These are phyloP conservation scores for Pleurotus tuoliensis DNA, from an alignment of 768 basidiomycete genomes.

Conservation along the genomic window DNA sequence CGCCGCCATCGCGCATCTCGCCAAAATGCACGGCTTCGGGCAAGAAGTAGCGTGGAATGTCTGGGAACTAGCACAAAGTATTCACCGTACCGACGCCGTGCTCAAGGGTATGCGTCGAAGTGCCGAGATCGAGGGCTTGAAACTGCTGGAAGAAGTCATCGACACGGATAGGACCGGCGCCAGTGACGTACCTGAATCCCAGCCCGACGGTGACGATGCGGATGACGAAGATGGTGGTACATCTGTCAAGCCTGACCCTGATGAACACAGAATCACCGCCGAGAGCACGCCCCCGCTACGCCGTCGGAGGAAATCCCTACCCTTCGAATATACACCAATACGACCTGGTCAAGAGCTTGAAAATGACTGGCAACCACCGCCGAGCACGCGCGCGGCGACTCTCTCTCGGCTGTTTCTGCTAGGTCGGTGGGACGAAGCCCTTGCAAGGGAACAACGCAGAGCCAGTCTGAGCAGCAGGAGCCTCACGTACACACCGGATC, in stretches of 20 bases:
- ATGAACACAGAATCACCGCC: not conserved
- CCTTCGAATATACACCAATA: constrained; percentile 19
- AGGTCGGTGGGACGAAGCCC: constrained; percentile 31
- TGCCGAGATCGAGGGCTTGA: constrained; percentile 21
- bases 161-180: not conserved
- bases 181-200: too few relatives aligned
- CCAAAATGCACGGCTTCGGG: constrained; percentile 40
- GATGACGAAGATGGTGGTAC: not conserved
- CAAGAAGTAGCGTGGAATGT: constrained; percentile 36
- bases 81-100: constrained; percentile 35
- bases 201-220: too few relatives aligned
- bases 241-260: not conserved
- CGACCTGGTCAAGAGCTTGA: constrained; percentile 13
- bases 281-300: constrained; percentile 1
- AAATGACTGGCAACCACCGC: constrained; percentile 25
- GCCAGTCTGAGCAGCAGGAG: constrained; percentile 18
- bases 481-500: not conserved
- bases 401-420: constrained; percentile 28
- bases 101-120: constrained; percentile 33
- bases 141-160: constrained; percentile 11
- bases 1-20: not conserved
- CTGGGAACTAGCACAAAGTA: constrained; percentile 26
- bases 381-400: constrained; percentile 25
- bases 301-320: constrained; percentile 6
- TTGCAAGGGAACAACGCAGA: constrained; percentile 28